These are phyloP conservation scores for Phytophthora pistaciae DNA, from an alignment of 352 stramenopile species.

Conservation along the genomic window DNA sequence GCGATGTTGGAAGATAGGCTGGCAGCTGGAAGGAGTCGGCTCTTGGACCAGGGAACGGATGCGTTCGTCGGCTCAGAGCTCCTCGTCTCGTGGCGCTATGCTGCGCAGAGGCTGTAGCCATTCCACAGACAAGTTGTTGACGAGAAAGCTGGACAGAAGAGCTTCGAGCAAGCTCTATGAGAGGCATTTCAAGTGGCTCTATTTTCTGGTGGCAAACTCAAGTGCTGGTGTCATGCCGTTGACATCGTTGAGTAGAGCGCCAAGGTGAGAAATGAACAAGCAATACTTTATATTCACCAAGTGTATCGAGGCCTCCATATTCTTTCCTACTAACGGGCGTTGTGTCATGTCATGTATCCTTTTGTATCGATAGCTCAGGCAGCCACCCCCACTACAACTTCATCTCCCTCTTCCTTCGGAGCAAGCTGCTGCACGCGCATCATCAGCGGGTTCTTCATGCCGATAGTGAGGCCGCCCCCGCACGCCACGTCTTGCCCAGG, in stretches of 20 bases:
- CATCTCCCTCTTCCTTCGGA: neutral
- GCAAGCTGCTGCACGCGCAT: constrained; percentile 1
- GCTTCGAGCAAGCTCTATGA: neutral
- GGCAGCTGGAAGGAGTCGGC: neutral
- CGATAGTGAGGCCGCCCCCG: neutral
- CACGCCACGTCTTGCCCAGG: neutral
- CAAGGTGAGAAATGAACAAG: neutral
- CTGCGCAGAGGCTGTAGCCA: neutral
- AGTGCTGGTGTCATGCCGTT: no score
- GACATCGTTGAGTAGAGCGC: neutral
- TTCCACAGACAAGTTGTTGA: neutral
- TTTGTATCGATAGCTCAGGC: neutral
- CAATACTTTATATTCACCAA: neutral
- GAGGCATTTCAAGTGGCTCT: no score
- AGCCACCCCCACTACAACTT: neutral
- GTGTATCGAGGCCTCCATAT: neutral
- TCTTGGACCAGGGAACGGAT: neutral
- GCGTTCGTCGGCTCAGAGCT: neutral
- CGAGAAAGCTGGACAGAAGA: neutral
- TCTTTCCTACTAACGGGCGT: neutral
- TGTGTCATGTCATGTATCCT: neutral
- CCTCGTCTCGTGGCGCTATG: neutral
- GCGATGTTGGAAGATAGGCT: neutral
- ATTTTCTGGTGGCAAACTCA: no score
- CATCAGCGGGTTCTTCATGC: constrained; percentile 1